A percentile compares a stretch with the other conserved stretches of the same genome.
These are phyloP conservation scores for Colletotrichum sp. DNA, from an alignment of 2,329 filamentous ascomycete genomes.

Conservation along the genomic window DNA sequence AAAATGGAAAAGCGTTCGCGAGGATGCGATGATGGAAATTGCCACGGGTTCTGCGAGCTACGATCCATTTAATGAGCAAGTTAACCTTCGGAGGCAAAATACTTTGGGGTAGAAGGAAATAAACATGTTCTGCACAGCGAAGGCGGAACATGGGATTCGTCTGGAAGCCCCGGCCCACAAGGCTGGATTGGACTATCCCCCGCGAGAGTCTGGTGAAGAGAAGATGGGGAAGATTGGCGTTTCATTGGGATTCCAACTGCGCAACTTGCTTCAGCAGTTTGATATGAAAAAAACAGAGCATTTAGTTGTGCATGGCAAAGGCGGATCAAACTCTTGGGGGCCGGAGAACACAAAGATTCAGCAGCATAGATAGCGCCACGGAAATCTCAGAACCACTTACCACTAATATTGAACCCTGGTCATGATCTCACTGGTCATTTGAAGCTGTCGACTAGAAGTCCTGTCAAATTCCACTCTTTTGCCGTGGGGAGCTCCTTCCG, in stretches of 20 bases:
- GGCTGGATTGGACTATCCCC: too few species aligned
- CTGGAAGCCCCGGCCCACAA: too few species aligned
- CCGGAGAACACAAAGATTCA: not conserved
- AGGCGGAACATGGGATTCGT: too few species aligned
- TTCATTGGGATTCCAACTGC: not conserved
- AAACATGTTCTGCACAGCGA: too few species aligned
- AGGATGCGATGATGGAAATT: too few species aligned
- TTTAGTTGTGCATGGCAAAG: rapidly evolving
- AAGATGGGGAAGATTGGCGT: rapidly evolving
- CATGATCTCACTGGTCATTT: not conserved
- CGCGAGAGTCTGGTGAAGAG: not conserved
- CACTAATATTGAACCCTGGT: rapidly evolving
- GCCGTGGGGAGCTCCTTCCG: not conserved
- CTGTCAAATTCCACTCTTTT: rapidly evolving
- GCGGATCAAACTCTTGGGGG: rapidly evolving
- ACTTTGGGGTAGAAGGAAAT: too few species aligned
- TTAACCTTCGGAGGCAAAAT: too few species aligned
- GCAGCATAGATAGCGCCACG: not conserved
- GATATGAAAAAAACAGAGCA: not conserved
- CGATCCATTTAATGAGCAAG: too few species aligned
- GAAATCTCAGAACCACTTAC: rapidly evolving
- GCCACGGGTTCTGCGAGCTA: too few species aligned
- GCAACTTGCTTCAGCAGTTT: not conserved
- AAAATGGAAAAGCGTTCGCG: too few species aligned
- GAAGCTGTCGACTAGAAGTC: not conserved